A percentile compares a stretch with the other conserved stretches of the same genome.
Conservation (phyloP, 345 rosid species). For the Fremontodendron californicum region DNA sequence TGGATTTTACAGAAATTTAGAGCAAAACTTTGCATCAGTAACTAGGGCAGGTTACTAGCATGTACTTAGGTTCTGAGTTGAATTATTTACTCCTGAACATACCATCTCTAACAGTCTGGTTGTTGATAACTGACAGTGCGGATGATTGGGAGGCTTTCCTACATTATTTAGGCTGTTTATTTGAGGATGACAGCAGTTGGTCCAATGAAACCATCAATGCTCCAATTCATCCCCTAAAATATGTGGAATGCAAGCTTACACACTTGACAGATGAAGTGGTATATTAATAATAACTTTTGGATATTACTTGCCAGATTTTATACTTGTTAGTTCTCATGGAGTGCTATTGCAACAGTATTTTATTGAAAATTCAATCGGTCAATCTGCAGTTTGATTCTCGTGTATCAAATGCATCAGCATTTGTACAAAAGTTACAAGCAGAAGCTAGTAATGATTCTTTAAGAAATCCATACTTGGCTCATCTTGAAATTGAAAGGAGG, state of each 20-base stretch:
- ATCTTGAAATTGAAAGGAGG: constrained; percentile 83
- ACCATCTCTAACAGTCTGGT: constrained; percentile 26
- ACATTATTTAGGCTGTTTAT: constrained; percentile 84
- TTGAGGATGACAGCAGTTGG: constrained; percentile 82
- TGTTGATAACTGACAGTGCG: constrained; percentile 56
- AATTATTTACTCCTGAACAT: constrained; percentile 6
- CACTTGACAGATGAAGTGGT: constrained; percentile 80
- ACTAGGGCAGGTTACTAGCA: not conserved
- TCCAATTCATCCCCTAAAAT: constrained; percentile 44
- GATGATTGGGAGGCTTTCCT: constrained; percentile 98
- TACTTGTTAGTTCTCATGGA: not conserved
- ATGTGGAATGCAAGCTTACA: constrained; percentile 50
- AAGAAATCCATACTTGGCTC: constrained; percentile 75
- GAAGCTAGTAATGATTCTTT: constrained; percentile 40
- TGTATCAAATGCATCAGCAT: constrained; percentile 57
- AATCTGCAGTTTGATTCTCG: constrained; percentile 74
- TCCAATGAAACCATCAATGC: constrained; percentile 30
- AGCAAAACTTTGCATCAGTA: not conserved
- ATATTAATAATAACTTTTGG: constrained; percentile 25
- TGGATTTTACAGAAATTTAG: not conserved
- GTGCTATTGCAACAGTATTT: constrained; percentile 1
- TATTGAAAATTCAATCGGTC: constrained; percentile 14
- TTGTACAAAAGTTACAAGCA: constrained; percentile 60
- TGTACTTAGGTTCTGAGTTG: not conserved
- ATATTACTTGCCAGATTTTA: constrained; percentile 3